Evolutionary conservation across 2,329 filamentous ascomycete genomes (phyloP).

Genomic region (Aphanocladium album): DNA sequence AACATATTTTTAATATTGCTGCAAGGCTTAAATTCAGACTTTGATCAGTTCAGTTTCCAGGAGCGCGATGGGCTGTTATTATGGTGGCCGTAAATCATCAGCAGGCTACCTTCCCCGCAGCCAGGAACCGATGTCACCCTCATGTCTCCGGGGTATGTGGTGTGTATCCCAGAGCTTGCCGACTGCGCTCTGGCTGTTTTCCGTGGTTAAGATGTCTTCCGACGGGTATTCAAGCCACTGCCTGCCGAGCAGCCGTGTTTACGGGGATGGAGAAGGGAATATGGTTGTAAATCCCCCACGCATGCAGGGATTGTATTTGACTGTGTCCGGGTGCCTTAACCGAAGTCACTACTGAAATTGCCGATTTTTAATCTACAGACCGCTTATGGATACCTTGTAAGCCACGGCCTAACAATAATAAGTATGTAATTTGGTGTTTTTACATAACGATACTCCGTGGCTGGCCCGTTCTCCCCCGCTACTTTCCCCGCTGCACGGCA

Average conservation of each 20-base stretch:
- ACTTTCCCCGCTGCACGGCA: neutral
- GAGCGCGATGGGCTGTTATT: neutral
- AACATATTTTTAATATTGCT: neutral
- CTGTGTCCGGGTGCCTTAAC: neutral
- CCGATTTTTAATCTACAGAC: neutral
- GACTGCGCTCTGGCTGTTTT: neutral
- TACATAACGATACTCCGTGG: neutral
- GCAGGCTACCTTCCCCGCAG: neutral
- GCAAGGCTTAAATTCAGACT: neutral
- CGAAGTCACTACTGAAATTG: neutral
- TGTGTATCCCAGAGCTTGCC: too few species aligned
- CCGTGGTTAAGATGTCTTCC: neutral
- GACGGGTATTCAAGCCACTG: slow-evolving; percentile 5
- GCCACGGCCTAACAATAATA: too few species aligned
- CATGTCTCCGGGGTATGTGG: neutral
- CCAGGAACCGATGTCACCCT: slow-evolving; percentile 2
- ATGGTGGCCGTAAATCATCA: neutral
- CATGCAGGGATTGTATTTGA: neutral
- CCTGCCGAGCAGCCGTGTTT: neutral
- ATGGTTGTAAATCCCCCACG: neutral
- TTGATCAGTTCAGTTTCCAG: too few species aligned
- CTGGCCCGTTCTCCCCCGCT: neutral
- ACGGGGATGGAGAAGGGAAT: neutral
- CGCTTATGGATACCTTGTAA: neutral
- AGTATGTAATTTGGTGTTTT: neutral